A percentile compares a stretch with the other conserved stretches of the same genome.
phyloP scores from a whole-genome alignment of 2,329 filamentous ascomycete genomes.

The Penicillium brasilianum region DNA sequence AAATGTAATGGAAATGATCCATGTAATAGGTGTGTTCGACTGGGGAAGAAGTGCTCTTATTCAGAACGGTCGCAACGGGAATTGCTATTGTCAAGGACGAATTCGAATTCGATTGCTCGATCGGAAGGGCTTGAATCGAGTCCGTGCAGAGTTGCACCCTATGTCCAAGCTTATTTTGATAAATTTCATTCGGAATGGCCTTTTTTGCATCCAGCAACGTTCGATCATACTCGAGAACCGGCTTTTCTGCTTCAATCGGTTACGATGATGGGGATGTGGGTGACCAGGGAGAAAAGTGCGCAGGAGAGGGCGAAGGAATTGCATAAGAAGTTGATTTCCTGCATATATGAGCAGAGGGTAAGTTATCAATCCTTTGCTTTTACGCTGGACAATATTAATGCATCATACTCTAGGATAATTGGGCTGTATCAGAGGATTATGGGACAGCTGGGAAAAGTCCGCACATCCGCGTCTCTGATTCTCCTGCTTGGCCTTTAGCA shows the following conservation, averaged over 20 bases:
- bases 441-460: background rate
- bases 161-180: constrained; percentile 30
- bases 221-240: constrained; percentile 25
- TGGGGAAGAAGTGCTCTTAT: background rate
- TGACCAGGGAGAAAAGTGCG: constrained; percentile 17
- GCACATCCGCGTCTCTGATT: background rate
- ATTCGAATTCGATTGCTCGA: background rate
- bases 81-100: background rate
- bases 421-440: constrained; percentile 9
- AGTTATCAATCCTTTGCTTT: background rate
- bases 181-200: constrained; percentile 36
- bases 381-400: background rate
- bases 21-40: background rate
- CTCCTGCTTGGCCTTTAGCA: constrained; percentile 33
- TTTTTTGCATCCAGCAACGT: constrained; percentile 29
- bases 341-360: constrained; percentile 30
- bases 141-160: background rate
- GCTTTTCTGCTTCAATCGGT: constrained; percentile 31
- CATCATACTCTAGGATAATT: constrained; percentile 3
- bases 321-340: constrained; percentile 23
- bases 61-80: background rate
- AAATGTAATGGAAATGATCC: constrained; percentile 3
- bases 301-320: constrained; percentile 25
- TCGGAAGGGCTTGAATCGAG: background rate
- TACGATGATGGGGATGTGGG: constrained; percentile 33